These are phyloP conservation scores for Cyclostephanos invisitatus DNA, from an alignment of 108 stramenopile species.

Conservation along the genomic window DNA sequence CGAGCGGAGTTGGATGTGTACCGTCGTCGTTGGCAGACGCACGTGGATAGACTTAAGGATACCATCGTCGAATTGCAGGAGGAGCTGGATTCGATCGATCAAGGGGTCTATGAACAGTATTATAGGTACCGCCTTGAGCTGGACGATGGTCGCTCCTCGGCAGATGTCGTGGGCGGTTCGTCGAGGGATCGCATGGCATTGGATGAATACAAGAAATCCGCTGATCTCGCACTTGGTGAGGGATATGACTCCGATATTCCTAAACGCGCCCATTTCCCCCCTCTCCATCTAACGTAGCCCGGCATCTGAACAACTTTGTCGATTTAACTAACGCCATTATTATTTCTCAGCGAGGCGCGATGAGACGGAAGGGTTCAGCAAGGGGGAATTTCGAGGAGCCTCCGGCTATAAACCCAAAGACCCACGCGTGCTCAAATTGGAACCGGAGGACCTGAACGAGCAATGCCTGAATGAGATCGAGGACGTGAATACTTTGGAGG, in stretches of 20 bases:
- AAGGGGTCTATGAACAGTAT: conserved; percentile 18
- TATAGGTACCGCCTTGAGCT: conserved; percentile 31
- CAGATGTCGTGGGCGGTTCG: neutral
- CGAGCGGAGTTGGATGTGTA: conserved; percentile 28
- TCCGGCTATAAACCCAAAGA: conserved; percentile 39
- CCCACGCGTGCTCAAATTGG: conserved; percentile 29
- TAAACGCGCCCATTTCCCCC: neutral
- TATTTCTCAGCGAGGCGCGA: conserved; percentile 33
- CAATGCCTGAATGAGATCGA: conserved; percentile 47
- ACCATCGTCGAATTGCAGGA: conserved; percentile 36
- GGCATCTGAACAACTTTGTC: neutral
- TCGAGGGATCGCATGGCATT: conserved; percentile 5
- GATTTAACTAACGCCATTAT: neutral
- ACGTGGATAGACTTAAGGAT: conserved; percentile 25
- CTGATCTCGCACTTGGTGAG: conserved; percentile 28
- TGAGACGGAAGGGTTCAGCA: conserved; percentile 30
- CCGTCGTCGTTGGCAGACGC: conserved; percentile 23
- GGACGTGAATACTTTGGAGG: conserved; percentile 50
- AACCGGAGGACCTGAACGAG: conserved; percentile 50
- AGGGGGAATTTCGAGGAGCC: conserved; percentile 35
- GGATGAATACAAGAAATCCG: conserved; percentile 16
- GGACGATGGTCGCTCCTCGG: conserved; percentile 1
- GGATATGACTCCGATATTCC: neutral
- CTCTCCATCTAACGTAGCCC: neutral
- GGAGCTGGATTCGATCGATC: conserved; percentile 35